These are phyloP conservation scores for Phlyctochytrium arcticum DNA, from an alignment of 192 early-diverging fungal genomes.

Conservation along the genomic window DNA sequence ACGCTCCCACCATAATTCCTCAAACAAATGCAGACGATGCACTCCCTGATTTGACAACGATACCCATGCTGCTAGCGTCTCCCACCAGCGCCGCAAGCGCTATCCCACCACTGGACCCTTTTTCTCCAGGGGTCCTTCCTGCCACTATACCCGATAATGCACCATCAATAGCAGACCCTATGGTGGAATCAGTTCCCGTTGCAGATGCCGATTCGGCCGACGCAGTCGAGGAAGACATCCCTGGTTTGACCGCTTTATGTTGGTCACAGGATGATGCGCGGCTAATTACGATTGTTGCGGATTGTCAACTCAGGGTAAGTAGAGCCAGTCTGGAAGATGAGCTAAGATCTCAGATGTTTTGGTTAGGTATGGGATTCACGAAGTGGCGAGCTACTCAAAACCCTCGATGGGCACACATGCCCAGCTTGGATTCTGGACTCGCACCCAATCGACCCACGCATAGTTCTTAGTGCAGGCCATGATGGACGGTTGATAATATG, in stretches of 20 bases:
- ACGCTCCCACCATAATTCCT: too few relatives aligned
- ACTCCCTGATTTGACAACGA: too few relatives aligned
- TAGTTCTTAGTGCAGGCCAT: constrained; percentile 75
- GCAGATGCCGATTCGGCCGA: too few relatives aligned
- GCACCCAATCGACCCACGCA: constrained; percentile 67
- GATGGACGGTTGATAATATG: constrained; percentile 80
- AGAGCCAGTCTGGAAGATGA: constrained; percentile 1
- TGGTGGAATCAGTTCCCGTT: too few relatives aligned
- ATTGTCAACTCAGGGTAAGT: constrained; percentile 14
- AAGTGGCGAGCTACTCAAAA: constrained; percentile 53
- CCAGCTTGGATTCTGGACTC: constrained; percentile 71
- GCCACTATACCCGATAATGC: too few relatives aligned
- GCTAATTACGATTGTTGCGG: constrained; percentile 61
- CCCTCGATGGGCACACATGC: constrained; percentile 53
- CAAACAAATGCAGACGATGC: too few relatives aligned
- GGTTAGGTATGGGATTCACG: constrained; percentile 63
- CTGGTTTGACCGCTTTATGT: constrained; percentile 54
- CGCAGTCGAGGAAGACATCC: background rate
- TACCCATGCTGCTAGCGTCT: too few relatives aligned
- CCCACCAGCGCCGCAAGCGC: too few relatives aligned
- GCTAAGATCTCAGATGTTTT: too few relatives aligned
- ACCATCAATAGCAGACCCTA: too few relatives aligned
- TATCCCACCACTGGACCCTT: too few relatives aligned
- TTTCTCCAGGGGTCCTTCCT: too few relatives aligned
- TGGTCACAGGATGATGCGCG: constrained; percentile 69